Conservation (phyloP, 2,329 filamentous ascomycete species). For the Talaromyces sp. region DNA sequence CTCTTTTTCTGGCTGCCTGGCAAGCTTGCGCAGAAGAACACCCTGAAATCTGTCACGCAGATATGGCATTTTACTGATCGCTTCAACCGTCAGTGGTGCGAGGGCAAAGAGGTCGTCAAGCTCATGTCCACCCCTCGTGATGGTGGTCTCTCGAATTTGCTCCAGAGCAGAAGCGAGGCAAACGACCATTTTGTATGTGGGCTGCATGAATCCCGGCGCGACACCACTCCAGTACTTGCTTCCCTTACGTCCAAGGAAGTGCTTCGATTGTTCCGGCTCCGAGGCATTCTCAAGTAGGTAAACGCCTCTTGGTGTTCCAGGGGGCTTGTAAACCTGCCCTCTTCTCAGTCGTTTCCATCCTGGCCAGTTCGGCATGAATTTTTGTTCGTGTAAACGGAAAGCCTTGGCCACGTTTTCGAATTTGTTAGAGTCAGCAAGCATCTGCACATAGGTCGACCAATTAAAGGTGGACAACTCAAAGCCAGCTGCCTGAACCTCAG, state of each 20-base stretch:
- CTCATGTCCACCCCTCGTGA: conserved; percentile 35
- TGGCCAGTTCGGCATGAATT: conserved; percentile 76
- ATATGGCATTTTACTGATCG: conserved; percentile 42
- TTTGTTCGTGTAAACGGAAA: conserved; percentile 72
- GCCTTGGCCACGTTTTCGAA: conserved; percentile 60
- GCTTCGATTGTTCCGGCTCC: conserved; percentile 5
- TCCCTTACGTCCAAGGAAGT: conserved; percentile 35
- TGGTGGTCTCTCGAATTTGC: conserved; percentile 39
- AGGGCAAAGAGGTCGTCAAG: conserved; percentile 30
- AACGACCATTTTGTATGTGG: conserved; percentile 49
- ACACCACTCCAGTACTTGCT: conserved; percentile 40
- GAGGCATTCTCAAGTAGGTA: conserved; percentile 36
- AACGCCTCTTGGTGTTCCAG: conserved; percentile 31
- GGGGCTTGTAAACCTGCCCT: conserved; percentile 35
- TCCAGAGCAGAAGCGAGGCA: conserved; percentile 46
- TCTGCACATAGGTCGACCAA: conserved; percentile 77
- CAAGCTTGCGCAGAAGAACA: conserved; percentile 39
- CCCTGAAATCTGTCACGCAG: conserved; percentile 46
- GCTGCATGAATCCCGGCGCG: conserved; percentile 45
- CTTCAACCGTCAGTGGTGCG: conserved; percentile 42
- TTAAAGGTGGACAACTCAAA: conserved; percentile 75
- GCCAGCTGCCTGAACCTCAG: conserved; percentile 63
- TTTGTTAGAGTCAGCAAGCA: conserved; percentile 63
- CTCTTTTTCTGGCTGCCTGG: conserved; percentile 26
- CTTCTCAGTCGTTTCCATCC: conserved; percentile 63